Base-by-base conservation (phyloP, 257 asterid genomes). In the Ophiorrhiza pumila region DNA sequence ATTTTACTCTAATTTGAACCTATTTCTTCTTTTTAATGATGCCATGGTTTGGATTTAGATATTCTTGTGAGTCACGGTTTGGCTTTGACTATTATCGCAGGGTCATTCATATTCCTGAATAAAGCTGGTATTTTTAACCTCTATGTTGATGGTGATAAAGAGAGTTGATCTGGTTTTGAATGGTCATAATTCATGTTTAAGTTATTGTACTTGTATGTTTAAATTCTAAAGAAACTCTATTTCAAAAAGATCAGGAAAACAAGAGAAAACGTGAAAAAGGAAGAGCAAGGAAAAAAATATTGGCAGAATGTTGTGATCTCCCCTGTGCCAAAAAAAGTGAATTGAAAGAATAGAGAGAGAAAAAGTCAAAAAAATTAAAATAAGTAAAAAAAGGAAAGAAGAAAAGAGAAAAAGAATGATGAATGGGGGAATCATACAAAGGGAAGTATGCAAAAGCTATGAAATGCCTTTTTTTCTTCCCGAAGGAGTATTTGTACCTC, bases 51-150 rank as follows among this genome's bases (percentile, higher is more conserved):
- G 58, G 15, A 2, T 47, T 74, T 74, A 29, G 69, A 45, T 25
- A 45, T 79, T 81, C 86, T 85, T 81, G 79, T 64, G 84, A 78
- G 83, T 79, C 73, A 80, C 65, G 56, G 29, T 70, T 75, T 75
- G 80, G 49, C 62, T 78, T 72, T 82, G 65, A 69, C 86, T 87
- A 74, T 87, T 87, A 85, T 90, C 93, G 89, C 96, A 86, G 90
- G 96, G 84, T 81, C 80, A 42, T 81, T 90, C 85, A 80, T 81
- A 80, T 77, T 78, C 84, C 82, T 87, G 87, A 79, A 80, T 84
- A 86, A 83, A 84, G 87, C 87, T 81, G 88, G 92, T 76, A 65
- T 79, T 83, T 67, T 69, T 71, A 85, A 81, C 80, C 72, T 86
- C 83, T 84, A 77, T 81, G 71, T 77, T 84, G 89, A 82, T 78